Evolutionary conservation across 2,329 filamentous ascomycete genomes (phyloP), one percentile per base, ranked within the genome.

Genomic region (Intubia oerlemansii): DNA sequence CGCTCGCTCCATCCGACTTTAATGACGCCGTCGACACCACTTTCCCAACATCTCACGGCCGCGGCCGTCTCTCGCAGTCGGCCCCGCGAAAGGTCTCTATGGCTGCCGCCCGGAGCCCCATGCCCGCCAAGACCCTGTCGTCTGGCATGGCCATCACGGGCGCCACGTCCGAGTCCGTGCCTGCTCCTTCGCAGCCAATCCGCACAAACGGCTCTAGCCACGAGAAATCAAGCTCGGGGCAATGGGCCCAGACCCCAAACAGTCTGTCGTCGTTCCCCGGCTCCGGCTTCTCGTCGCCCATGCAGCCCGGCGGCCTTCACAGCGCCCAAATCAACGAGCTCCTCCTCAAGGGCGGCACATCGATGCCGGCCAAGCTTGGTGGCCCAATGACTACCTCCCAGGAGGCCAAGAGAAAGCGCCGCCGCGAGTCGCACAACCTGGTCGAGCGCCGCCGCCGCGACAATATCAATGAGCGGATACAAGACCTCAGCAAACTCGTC

Each of bases 401-500:
- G 44, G 88, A 95, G 48, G 82, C 84, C 43, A 95, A 95, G 65
- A 69, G 82, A 41, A 80, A 85, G 48, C 67, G 84, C 35, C 71
- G 88, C 34, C 67, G 88, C 22, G 88, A 93, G 44, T 95, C 85
- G 1, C 88, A 98, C 55, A 95, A 98, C 46, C 62, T 91, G 22
- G 88, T 98, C 9, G 88, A 98, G 55, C 80, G 88, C 32, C 74
- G 88, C 29, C 75, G 88, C 36, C 71, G 88, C 36, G 88, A 95
- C 54, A 95, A 95, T 47, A 98, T 98, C 59, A 98, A 98, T 41
- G 88, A 98, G 52, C 72, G 88, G 24, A 98, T 98, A 37, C 85
- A 95, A 44, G 88, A 98, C 45, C 64, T 98, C 7, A 92, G 85
- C 44, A 80, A 82, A 42, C 66, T 98, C 12, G 85, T 98, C 3